Evolutionary conservation across 2,329 filamentous ascomycete genomes (phyloP).

Genomic region (Colletotrichum musicola): DNA sequence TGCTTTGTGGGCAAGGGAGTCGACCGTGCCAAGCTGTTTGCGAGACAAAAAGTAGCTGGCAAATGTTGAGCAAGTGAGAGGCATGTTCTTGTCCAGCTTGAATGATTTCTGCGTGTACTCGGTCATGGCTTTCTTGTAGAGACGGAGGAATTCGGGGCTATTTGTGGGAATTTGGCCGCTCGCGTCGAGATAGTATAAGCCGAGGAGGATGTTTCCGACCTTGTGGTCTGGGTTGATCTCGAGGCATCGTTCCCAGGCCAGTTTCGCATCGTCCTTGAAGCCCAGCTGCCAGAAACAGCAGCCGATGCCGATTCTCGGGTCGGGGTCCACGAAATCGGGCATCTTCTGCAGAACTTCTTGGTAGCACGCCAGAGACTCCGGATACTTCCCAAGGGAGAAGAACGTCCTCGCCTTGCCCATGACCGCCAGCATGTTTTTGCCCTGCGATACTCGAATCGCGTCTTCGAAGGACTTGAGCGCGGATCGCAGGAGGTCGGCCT

Average conservation of each 20-base stretch:
- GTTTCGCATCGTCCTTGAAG: conserved; percentile 91
- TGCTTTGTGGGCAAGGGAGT: conserved; percentile 89
- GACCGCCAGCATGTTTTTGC: conserved; percentile 91
- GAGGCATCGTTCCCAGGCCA: conserved; percentile 88
- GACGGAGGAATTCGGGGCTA: conserved; percentile 83
- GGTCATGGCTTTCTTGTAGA: conserved; percentile 95
- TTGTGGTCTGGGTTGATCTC: conserved; percentile 88
- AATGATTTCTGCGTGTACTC: conserved; percentile 94
- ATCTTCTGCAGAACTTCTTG: conserved; percentile 89
- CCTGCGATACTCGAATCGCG: conserved; percentile 84
- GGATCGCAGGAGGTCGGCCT: conserved; percentile 83
- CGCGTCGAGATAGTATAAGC: conserved; percentile 88
- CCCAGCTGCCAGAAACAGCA: conserved; percentile 98
- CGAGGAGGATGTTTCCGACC: conserved; percentile 89
- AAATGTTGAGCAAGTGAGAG: conserved; percentile 91
- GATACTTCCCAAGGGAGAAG: conserved; percentile 88
- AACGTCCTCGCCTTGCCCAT: conserved; percentile 90
- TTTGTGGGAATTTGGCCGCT: conserved; percentile 86
- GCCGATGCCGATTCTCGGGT: conserved; percentile 95
- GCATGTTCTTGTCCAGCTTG: conserved; percentile 91
- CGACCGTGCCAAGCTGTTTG: conserved; percentile 84
- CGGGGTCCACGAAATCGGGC: conserved; percentile 89
- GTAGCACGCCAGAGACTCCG: conserved; percentile 85
- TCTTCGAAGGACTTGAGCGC: conserved; percentile 96
- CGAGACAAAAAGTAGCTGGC: conserved; percentile 89